Conservation (phyloP, 805 yeast genomes). For the Middelhovenomyces tepae region DNA sequence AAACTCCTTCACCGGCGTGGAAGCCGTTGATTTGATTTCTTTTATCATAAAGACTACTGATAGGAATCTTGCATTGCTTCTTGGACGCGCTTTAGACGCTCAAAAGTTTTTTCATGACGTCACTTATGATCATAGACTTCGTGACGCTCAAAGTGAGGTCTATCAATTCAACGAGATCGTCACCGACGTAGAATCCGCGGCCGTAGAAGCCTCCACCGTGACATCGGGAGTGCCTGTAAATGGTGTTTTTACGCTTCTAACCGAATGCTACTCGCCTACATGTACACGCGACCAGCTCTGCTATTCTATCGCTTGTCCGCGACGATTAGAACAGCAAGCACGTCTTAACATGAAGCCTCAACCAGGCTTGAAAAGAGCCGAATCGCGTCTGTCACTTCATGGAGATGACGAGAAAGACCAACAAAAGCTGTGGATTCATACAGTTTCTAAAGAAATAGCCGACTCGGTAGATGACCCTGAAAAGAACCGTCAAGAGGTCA, state of each 20-base stretch:
- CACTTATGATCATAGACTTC: constrained; percentile 82
- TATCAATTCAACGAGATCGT: constrained; percentile 52
- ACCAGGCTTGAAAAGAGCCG: constrained; percentile 74
- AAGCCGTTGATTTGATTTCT: constrained; percentile 87
- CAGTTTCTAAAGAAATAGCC: constrained; percentile 72
- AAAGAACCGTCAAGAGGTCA: constrained; percentile 88
- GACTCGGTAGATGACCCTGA: constrained; percentile 76
- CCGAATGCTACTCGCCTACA: constrained; percentile 96
- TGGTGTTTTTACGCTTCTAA: constrained; percentile 86
- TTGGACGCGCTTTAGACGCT: constrained; percentile 90
- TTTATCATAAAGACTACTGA: constrained; percentile 82
- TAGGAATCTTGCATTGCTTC: constrained; percentile 74
- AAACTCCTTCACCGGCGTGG: constrained; percentile 87
- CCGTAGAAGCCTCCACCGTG: constrained; percentile 8
- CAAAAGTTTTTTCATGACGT: constrained; percentile 94
- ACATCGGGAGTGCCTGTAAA: constrained; percentile 39
- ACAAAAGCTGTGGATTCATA: constrained; percentile 89
- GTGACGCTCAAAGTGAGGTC: constrained; percentile 82
- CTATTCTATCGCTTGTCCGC: constrained; percentile 93
- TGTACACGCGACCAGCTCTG: constrained; percentile 83
- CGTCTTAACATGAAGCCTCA: constrained; percentile 80
- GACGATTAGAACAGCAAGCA: constrained; percentile 92
- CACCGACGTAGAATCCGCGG: constrained; percentile 12
- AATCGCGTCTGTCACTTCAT: constrained; percentile 55
- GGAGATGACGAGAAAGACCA: constrained; percentile 64